Base-by-base conservation (phyloP, 495 filamentous ascomycete genomes). In the Cetradonia linearis region DNA sequence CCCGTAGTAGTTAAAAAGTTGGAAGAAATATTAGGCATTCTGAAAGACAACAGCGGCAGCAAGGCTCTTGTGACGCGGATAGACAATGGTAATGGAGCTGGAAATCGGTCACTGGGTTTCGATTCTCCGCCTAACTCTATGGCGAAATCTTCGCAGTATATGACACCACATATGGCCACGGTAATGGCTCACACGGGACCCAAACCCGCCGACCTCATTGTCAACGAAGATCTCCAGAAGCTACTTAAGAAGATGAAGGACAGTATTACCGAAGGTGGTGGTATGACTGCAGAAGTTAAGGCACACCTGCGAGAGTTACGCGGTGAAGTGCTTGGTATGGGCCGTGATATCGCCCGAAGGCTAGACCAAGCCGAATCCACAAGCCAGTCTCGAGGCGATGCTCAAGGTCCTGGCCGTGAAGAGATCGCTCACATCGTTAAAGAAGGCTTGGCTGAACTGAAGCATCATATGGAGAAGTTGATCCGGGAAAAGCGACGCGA, bases 281-380 rank as follows among this genome's bases (percentile, higher is more conserved):
- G 89, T 16, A 78, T 93, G 68, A 93, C 91, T 5, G 86, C 87
- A 59, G 88, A 95, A 70, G 88, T 96, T 40, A 98, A 96, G 71
- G 84, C 86, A 3, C 74, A 94, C 18, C 86, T 96, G 14, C 84
- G 89, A 44, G 91, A 96, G 64, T 77, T 98, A 40, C 85, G 91
- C 20, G 88, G 91, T 14, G 91, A 97, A 67, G 91, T 97, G 9
- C 80, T 96, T 2, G 90, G 88, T 5, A 95, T 96, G 92, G 89
- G 90, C 6, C 77, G 90, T 59, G 85, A 95, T 64, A 78, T 96
- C 31, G 89, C 85, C 33, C 82, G 87, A n/a, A 84, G 87, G 67
- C 76, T 96, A 3, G 89, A 95, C 57, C 80, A 88, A 47, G 76
- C 79, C 2, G 79, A 83, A 33, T 68, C 70, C 36, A 69, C 71